Percentiles rank a stretch among this genome's conserved stretches.
phyloP scores from a whole-genome alignment of 1,139 yeast species.

The Suhomyces yuchorum region DNA sequence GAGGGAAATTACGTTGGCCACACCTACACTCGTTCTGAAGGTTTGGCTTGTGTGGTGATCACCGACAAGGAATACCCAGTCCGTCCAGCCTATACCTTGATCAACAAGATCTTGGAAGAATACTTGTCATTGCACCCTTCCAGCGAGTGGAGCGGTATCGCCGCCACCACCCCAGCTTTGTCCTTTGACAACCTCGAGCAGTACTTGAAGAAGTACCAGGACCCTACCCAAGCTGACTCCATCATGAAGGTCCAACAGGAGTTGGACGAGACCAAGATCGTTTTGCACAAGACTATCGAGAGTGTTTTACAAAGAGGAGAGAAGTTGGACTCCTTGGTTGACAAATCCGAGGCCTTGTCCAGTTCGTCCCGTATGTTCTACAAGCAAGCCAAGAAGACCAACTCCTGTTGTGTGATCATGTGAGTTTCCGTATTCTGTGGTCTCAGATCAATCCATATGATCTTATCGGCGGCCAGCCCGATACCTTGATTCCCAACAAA shows the following conservation, averaged over 20 bases:
- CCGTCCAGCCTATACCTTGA: constrained; percentile 92
- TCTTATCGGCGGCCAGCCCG: not conserved
- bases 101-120: constrained; percentile 90
- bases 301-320: constrained; percentile 95
- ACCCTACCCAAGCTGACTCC: constrained; percentile 95
- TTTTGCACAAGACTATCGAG: constrained; percentile 93
- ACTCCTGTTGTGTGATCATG: constrained; percentile 88
- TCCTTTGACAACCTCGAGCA: constrained; percentile 64
- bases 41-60: constrained; percentile 89
- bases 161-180: constrained; percentile 51
- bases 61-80: constrained; percentile 96
- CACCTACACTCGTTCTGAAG: constrained; percentile 87
- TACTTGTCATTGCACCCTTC: constrained; percentile 83
- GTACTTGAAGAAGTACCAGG: constrained; percentile 85
- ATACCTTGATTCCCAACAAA: not conserved
- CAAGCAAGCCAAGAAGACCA: constrained; percentile 96
- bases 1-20: constrained; percentile 93
- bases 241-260: constrained; percentile 97
- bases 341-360: constrained; percentile 90
- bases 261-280: constrained; percentile 95
- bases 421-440: constrained; percentile 27
- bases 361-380: constrained; percentile 90
- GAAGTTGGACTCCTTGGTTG: constrained; percentile 89
- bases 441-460: too few species aligned
- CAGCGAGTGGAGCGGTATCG: constrained; percentile 62